A percentile compares a stretch with the other conserved stretches of the same genome.
Evolutionary conservation across 1,139 yeast species (phyloP).

Genomic region (Geotrichum citri-aurantii): DNA sequence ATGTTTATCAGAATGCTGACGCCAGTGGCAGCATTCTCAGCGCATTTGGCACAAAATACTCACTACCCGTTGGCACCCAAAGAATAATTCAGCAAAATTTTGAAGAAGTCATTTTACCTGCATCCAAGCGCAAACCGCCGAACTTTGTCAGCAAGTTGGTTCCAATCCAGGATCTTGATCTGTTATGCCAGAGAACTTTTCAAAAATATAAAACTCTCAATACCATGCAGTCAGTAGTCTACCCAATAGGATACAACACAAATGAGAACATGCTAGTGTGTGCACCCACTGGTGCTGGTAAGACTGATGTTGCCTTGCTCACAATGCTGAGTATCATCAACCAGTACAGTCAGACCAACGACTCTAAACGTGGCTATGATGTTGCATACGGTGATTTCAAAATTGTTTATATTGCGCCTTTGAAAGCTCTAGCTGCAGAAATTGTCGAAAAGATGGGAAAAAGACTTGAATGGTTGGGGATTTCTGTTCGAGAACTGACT

Average conservation of each 20-base stretch:
- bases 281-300: constrained; percentile 99
- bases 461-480: constrained; percentile 77
- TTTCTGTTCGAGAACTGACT: constrained; percentile 81
- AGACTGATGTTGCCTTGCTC: constrained; percentile 90
- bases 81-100: constrained; percentile 52
- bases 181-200: constrained; percentile 78
- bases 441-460: constrained; percentile 84
- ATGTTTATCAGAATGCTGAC: constrained; percentile 72
- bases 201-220: constrained; percentile 71
- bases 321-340: constrained; percentile 77
- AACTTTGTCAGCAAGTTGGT: constrained; percentile 53
- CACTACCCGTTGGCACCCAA: constrained; percentile 77
- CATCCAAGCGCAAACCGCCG: constrained; percentile 47
- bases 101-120: constrained; percentile 83
- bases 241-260: constrained; percentile 85
- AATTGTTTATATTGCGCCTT: constrained; percentile 90
- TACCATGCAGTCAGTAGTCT: constrained; percentile 87
- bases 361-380: constrained; percentile 51
- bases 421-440: constrained; percentile 96
- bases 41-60: constrained; percentile 71
- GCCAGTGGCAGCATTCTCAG: constrained; percentile 59
- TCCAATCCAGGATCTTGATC: constrained; percentile 58
- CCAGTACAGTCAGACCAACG: constrained; percentile 48
- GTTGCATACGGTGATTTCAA: constrained; percentile 80
- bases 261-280: constrained; percentile 95